Evolutionary conservation across 2,329 filamentous ascomycete species (phyloP), one percentile per base, ranked within the genome.

Genomic region (Exserohilum rostratum): DNA sequence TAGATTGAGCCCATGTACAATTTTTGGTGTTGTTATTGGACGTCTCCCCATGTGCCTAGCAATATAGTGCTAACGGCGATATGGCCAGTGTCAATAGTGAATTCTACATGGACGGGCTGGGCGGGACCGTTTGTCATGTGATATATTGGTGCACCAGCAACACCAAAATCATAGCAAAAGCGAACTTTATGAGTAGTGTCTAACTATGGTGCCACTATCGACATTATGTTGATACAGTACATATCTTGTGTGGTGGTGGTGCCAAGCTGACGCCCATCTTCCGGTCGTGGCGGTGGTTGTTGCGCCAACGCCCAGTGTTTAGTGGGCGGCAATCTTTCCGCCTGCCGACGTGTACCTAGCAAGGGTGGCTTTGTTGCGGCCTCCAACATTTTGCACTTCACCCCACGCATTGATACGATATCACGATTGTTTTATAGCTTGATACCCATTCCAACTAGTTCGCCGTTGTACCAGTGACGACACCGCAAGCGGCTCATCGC

Each of bases 221-320:
- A 20, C 6, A 12, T 43, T n/a, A n/a, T n/a, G n/a, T n/a, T n/a
- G 39, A 15, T 12, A 3, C 11, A 11, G 9, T 17, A 38, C 20
- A 12, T 5, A 11, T 18, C 10, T 29, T 15, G 15, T 17, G 30
- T 10, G 3, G 30, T 34, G 15, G n/a, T 11, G 18, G 15, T 15
- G 30, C 5, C 12, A 2, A 18, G 40, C 29, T 22, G 42, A 31
- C 18, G 42, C 18, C 29, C 20, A 44, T 17, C 17, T 33, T 17
- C 30, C 13, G 13, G 43, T 42, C 30, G 13, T 34, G 30, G 42
- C 18, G 25, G 37, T 5, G 27, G 51, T 54, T 54, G 51, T 54
- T 54, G 39, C 46, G 51, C 40, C 51, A 54, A 54, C 51, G 51
- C 35, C 50, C 18, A 25, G 15, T 54, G 51, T 54, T 54, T 54